phyloP scores from a whole-genome alignment of 352 stramenopile species.

The Globisporangium nodosum region DNA sequence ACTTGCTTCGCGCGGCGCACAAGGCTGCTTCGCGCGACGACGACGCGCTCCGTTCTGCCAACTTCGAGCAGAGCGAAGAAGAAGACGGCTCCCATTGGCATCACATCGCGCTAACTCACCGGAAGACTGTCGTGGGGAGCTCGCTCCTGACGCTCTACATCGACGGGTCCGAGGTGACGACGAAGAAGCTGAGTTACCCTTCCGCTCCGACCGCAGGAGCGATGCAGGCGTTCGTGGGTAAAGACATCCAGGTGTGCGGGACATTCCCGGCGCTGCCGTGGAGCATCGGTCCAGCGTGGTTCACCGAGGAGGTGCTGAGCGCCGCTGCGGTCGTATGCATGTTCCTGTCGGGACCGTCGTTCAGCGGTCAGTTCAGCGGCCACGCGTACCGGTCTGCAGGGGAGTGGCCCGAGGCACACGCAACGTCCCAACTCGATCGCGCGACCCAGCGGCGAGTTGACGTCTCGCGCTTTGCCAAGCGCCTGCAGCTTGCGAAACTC shows the following conservation, averaged over 20 bases:
- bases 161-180: conserved; percentile 61
- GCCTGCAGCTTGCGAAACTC: conserved; percentile 43
- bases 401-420: conserved; percentile 65
- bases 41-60: not conserved
- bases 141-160: conserved; percentile 72
- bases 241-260: conserved; percentile 66
- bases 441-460: conserved; percentile 55
- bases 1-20: conserved; percentile 22
- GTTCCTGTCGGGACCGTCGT: conserved; percentile 62
- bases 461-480: conserved; percentile 33
- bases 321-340: conserved; percentile 43
- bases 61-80: conserved; percentile 5
- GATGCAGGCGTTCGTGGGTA: conserved; percentile 67
- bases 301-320: conserved; percentile 53
- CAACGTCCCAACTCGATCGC: conserved; percentile 49
- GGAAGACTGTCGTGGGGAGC: conserved; percentile 62
- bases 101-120: conserved; percentile 66
- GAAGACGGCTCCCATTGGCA: conserved; percentile 54
- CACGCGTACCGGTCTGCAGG: conserved; percentile 57
- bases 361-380: conserved; percentile 54
- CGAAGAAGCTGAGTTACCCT: conserved; percentile 71
- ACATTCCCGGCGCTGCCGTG: conserved; percentile 59
- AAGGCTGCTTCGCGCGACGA: not conserved
- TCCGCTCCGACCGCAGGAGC: conserved; percentile 32
- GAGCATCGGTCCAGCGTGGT: conserved; percentile 58